Conservation (phyloP, 192 early-diverging fungal genomes). For the Entrophospora sp. region DNA sequence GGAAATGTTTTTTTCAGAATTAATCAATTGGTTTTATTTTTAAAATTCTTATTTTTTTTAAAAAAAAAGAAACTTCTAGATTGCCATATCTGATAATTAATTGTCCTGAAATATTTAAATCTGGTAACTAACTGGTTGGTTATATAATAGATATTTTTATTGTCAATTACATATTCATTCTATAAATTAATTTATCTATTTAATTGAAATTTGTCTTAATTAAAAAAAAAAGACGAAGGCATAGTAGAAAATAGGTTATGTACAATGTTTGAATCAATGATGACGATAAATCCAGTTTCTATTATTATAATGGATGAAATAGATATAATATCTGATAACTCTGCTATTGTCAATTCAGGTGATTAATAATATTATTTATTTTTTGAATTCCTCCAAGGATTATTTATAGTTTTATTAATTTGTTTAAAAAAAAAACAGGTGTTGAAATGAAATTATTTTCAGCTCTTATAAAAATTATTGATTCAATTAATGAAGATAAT, state of each 20-base stretch:
- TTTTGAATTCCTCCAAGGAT: background rate
- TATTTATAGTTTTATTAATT: no score
- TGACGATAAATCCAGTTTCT: constrained; percentile 26
- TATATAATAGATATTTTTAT: no score
- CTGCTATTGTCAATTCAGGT: constrained; percentile 25
- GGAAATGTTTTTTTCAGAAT: no score
- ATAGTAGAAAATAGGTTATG: constrained; percentile 42
- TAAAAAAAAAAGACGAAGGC: constrained; percentile 38
- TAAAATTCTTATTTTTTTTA: background rate
- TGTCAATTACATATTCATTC: background rate
- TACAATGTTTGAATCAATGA: constrained; percentile 26
- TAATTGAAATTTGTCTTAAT: background rate
- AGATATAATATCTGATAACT: constrained; percentile 37
- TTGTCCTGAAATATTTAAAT: constrained; percentile 42
- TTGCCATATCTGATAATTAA: constrained; percentile 38
- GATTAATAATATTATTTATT: background rate
- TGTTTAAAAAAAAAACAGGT: no score
- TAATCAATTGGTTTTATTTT: background rate
- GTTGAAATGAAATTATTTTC: constrained; percentile 36
- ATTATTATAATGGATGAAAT: constrained; percentile 49
- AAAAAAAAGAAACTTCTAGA: constrained; percentile 22
- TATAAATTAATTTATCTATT: background rate
- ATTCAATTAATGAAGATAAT: constrained; percentile 29
- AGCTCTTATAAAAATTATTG: constrained; percentile 30
- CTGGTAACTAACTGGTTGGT: no score